Base-by-base conservation (phyloP, 495 filamentous ascomycete species). In the Pyrenula massariospora region DNA sequence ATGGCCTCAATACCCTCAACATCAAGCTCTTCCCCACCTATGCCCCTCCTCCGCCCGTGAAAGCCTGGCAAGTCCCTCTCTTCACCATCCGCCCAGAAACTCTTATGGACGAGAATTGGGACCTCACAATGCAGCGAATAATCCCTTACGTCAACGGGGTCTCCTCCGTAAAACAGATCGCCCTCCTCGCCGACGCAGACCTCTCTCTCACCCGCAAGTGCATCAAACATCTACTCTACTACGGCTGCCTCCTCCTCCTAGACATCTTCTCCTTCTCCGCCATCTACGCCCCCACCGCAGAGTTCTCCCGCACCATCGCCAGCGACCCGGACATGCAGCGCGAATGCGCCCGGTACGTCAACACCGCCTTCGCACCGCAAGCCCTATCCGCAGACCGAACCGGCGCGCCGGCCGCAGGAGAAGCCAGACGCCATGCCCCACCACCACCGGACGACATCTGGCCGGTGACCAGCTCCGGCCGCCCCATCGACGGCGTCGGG, bases 211-310 rank as follows among this genome's bases (percentile, higher is more conserved):
- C 88, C 20, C 84, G 87, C 60, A 88, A 88, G 56, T 89, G 88
- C 31, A 81, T 97, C 54, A 78, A 87, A 56, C 91, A 96, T 60
- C 77, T 98, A 2, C 75, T 95, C 24, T 94, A 92, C 76, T 96
- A 96, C 66, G 85, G 87, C 64, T 93, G 88, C 63, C 73, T 91
- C 25, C 75, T 93, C 31, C 77, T 96, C 48, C 81, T 96, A 10
- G 93, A 97, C 67, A 84, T 95, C 63, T 97, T 97, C 73, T 87
- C 89, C 63, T 97, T 97, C 69, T 77, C 81, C 23, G 87, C 87
- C 54, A 90, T 93, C 58, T 98, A 97, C 64, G 90, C 91, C 0
- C 84, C 84, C 2, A 93, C 94, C 1, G 72, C 80, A 0, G 84
- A 86, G 48, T 84, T 97, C 57, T 78, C 81, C 59, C 75, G 78